Conservation (phyloP, 371 early-diverging fungal species). For the Mortierella sp. region DNA sequence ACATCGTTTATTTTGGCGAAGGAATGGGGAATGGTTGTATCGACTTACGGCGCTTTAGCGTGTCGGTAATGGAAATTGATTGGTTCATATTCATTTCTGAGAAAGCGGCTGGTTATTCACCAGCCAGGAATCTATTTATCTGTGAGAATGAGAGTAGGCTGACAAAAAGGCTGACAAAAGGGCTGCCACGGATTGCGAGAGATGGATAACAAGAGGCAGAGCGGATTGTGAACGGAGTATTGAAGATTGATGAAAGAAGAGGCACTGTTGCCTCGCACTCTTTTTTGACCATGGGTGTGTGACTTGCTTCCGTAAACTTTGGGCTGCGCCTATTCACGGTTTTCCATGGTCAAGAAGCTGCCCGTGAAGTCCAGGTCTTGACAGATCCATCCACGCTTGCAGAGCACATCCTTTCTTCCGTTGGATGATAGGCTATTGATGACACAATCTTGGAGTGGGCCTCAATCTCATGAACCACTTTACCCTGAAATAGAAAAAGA, state of each 20-base stretch:
- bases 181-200: not conserved
- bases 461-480: conserved; percentile 56
- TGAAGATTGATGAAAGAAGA: not conserved
- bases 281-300: not conserved
- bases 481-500: conserved; percentile 50
- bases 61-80: conserved; percentile 57
- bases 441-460: conserved; percentile 69
- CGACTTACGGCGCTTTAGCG: conserved; percentile 57
- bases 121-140: not conserved
- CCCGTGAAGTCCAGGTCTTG: conserved; percentile 44
- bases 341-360: conserved; percentile 1
- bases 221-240: not conserved
- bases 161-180: not conserved
- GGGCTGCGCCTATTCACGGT: not conserved
- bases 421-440: conserved; percentile 69
- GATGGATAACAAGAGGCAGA: not conserved
- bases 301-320: not conserved
- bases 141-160: not conserved
- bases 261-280: no score
- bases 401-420: conserved; percentile 60
- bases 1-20: not conserved
- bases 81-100: conserved; percentile 35
- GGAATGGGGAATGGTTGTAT: not conserved
- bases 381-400: conserved; percentile 67
- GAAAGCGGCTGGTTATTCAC: not conserved